Base-by-base conservation (phyloP, 148 eudicot genomes). In the Heliamphora exappendiculata region DNA sequence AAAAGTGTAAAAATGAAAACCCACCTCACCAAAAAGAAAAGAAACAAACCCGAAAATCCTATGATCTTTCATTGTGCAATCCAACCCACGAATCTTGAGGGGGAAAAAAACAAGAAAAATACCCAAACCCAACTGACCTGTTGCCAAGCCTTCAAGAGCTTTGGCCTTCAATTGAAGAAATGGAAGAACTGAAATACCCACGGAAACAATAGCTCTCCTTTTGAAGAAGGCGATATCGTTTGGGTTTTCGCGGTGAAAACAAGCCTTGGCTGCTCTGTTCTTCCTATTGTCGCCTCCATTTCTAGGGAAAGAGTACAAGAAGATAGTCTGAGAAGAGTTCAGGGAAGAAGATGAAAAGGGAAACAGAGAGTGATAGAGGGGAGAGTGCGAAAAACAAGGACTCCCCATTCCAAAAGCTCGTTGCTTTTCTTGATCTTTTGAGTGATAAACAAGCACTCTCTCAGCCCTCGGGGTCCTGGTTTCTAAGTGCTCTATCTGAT, bases 141-240 rank as follows among this genome's bases (percentile, higher is more conserved):
- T 17, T 49, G 87, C 82, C 73, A 83, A 67, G 62, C 67, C 84
- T 58, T 85, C 75, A 72, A 81, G 62, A 54, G 80, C 85, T 28
- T 53, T 60, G 31, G 78, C 83, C 62, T 80, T 87, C 75, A 83
- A 76, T 19, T 81, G 84, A 65, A 89, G 72, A 70, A 93, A 70
- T 2, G 94, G 95, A 60, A 91, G 74, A 73, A 87, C 71, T 26
- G 91, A 88, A 57, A 87, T 44, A 67, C 98, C 97, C 83, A 94
- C 76, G 65, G 88, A 73, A 34, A 88, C 70, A 73, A 89, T 72
- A n/a, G 85, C 87, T 81, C 89, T 91, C 81, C 93, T 84, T 54
- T 76, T 79, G 68, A 79, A 81, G 49, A 72, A 79, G 73, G 65
- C 77, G 34, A 53, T 31, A 14, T 77, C 81, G 49, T 81, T 73